Evolutionary conservation across 2,329 filamentous ascomycete species (phyloP), one percentile per base, ranked within the genome.

Genomic region (Bipolaris cookei): DNA sequence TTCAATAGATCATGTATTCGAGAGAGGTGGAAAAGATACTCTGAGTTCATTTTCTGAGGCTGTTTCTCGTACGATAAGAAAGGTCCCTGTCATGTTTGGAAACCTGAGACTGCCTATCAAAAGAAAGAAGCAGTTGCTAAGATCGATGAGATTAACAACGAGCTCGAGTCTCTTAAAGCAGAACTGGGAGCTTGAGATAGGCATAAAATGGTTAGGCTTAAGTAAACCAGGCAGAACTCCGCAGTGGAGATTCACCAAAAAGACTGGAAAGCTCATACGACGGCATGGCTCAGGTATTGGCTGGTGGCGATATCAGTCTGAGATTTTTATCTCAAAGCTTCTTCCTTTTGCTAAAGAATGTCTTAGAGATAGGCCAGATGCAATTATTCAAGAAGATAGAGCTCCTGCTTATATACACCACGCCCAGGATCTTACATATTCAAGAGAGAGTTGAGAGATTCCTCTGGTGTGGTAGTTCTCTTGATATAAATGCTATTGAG

Each of bases 331-430:
- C 13, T 45, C 20, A 48, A 65, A 58, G 5, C 16, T 61, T 23
- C 55, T n/a, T n/a, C n/a, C 46, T 28, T 63, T 63, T 53, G 48
- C 59, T 25, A 50, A 59, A 28, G 42, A 56, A 45, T 59, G 44
- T 28, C 25, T 30, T 4, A 56, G 21, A 37, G 39, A 58, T 16
- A 23, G 51, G 16, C 61, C 13, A 52, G n/a, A 21, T 28, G 61
- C 49, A 42, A 2, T 61, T 18, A 21, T 63, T 18, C 37, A 51
- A 52, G 57, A 63, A 20, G 50, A 61, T 41, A 63, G 61, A 21
- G 58, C 37, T 20, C 37, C 37, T 10, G 20, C 37, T 11, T 6
- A 39, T 11, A 3, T n/a, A 3, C 23, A 60, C 13, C 16, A 58
- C 18, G 20, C 32, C 3, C 20, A 59, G 37, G 0, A 11, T 18